Evolutionary conservation across 139 green algal species (phyloP).

Genomic region (Chlamydomonas schloesseri): DNA sequence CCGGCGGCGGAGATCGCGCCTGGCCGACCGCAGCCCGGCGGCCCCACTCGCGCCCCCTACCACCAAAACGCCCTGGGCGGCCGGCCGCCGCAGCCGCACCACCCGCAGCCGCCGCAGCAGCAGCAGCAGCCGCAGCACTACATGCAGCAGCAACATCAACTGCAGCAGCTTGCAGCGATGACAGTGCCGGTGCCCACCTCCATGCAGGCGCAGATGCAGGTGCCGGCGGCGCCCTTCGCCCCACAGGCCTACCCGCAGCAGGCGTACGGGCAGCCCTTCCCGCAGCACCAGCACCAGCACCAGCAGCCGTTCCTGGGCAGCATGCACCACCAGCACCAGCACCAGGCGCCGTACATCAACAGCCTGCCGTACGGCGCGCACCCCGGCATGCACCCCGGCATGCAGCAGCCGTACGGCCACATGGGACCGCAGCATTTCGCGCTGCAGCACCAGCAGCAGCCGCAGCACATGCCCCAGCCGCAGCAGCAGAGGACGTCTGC

Average conservation of each 20-base stretch:
- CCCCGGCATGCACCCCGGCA: background rate
- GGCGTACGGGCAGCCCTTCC: background rate
- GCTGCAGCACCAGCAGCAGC: background rate
- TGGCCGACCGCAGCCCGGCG: too few relatives aligned
- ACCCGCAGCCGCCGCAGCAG: background rate
- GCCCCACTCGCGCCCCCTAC: too few relatives aligned
- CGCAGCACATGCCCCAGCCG: background rate
- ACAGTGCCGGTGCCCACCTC: too few relatives aligned
- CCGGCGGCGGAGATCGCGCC: too few relatives aligned
- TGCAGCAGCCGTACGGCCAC: background rate
- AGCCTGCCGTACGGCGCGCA: background rate
- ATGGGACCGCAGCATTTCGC: background rate
- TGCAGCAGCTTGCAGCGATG: too few relatives aligned
- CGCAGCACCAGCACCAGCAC: background rate
- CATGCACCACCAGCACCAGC: background rate
- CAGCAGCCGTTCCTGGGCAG: background rate
- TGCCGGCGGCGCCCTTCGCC: too few relatives aligned
- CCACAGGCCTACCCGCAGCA: background rate
- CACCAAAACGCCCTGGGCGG: too few relatives aligned
- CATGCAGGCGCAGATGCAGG: background rate
- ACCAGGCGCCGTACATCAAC: background rate
- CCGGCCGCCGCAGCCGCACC: too few relatives aligned
- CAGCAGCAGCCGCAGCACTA: too few relatives aligned
- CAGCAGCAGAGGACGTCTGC: background rate
- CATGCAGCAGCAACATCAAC: background rate